Base-by-base conservation (phyloP, 139 green algal species). In the Chlamydomonas sphaeroides region DNA sequence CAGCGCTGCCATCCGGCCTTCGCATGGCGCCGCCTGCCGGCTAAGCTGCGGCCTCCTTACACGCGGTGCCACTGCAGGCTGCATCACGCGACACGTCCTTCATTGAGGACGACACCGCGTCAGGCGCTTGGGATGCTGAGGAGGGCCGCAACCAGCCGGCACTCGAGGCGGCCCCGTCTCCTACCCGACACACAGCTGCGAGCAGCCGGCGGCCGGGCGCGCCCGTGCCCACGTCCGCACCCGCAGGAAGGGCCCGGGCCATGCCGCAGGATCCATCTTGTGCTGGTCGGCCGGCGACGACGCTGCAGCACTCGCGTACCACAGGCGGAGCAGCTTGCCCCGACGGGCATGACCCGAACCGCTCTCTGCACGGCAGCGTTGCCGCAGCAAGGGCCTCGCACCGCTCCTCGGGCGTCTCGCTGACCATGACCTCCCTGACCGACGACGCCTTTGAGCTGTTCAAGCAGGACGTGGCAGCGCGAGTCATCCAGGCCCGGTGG, bases 401-500 rank as follows among this genome's bases (percentile, higher is more conserved):
- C 5, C 39, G 23, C 17, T 7, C 15, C 39, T 33, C 39, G 6
- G n/a, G 39, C 3, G 42, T 39, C 25, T 33, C 66, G 39, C 30
- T 15, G 23, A n/a, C n/a, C n/a, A n/a, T n/a, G n/a, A n/a, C n/a
- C n/a, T n/a, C n/a, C n/a, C 28, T 83, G 62, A 68, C 39, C n/a
- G 65, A 84, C 21, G 65, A 66, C 5, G 56, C 83, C 45, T 80
- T 86, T 59, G 81, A 85, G 26, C 53, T 63, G 30, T 84, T 92
- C 33, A 91, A 67, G 35, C 72, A 84, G 23, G 90, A 92, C 33
- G 71, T 93, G 62, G 90, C 90, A 8, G 90, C 86, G 8, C 83
- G 90, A n/a, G 88, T 93, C 67, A 93, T 93, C 62, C 90, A 93
- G 56, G 51, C 80, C 0, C 79, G 92, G 38, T 93, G 88, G 87